Evolutionary conservation across 208 protist genomes (phyloP).

Genomic region (Leptomonas seymouri): DNA sequence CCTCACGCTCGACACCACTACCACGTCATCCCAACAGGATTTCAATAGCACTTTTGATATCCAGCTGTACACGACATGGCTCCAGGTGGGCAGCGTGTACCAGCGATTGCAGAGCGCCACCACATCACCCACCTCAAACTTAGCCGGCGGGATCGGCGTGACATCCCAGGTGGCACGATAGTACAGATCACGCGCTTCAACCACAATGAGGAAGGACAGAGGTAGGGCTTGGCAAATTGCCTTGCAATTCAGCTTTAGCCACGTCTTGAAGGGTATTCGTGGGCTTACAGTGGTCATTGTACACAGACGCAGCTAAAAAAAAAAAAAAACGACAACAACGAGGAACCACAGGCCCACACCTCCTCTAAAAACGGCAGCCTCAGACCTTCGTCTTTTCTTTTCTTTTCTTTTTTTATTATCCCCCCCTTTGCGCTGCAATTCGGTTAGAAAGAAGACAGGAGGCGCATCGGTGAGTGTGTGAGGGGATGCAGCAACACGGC

Average conservation of each 20-base stretch:
- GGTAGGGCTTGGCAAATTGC: conserved; percentile 79
- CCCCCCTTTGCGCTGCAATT: background rate
- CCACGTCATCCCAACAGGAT: conserved; percentile 87
- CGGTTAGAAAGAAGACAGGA: too few species aligned
- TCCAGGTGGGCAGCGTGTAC: conserved; percentile 85
- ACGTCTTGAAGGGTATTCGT: conserved; percentile 62
- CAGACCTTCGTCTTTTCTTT: background rate
- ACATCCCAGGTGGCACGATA: conserved; percentile 84
- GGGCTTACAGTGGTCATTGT: conserved; percentile 60
- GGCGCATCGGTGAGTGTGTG: too few species aligned
- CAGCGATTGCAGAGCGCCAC: conserved; percentile 86
- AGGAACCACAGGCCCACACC: background rate
- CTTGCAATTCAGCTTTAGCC: conserved; percentile 69
- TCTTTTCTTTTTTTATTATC: background rate
- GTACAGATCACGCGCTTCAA: conserved; percentile 82
- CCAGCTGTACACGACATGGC: conserved; percentile 75
- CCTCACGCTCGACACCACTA: conserved; percentile 53
- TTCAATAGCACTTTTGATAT: conserved; percentile 86
- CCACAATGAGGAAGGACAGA: conserved; percentile 76
- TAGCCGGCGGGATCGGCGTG: conserved; percentile 37
- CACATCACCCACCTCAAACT: conserved; percentile 82
- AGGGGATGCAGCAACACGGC: too few species aligned
- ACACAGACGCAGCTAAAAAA: background rate
- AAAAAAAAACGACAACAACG: conserved; percentile 4
- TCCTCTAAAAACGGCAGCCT: background rate